A percentile compares a stretch with the other conserved stretches of the same genome.
These are phyloP conservation scores for Malus sylvestris DNA, from an alignment of 306 rosid genomes.

Conservation along the genomic window DNA sequence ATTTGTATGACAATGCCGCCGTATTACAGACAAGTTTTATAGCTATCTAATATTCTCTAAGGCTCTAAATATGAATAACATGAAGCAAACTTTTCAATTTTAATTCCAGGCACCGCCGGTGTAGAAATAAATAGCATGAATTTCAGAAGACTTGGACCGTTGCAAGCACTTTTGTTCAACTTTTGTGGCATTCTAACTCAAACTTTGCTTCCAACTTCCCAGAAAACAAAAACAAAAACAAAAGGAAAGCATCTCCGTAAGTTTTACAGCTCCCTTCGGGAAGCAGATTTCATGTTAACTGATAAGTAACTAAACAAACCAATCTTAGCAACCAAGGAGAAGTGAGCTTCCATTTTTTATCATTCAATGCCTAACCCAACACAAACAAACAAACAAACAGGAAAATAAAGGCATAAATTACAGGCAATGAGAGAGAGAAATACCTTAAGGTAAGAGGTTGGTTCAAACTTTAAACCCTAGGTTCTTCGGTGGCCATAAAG, in stretches of 20 bases:
- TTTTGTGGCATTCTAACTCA: background rate
- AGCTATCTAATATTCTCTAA: background rate
- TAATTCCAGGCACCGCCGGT: background rate
- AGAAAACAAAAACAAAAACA: background rate
- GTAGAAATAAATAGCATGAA: background rate
- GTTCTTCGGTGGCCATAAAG: conserved; percentile 21
- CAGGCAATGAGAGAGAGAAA: background rate
- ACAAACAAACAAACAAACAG: background rate
- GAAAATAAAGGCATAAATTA: background rate
- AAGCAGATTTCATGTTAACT: background rate
- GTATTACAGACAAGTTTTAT: background rate
- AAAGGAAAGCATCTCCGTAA: background rate
- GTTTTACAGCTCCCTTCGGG: background rate
- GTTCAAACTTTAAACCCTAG: conserved; percentile 15
- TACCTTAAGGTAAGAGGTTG: conserved; percentile 3
- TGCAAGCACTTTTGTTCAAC: background rate
- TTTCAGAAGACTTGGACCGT: background rate
- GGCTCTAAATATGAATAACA: background rate
- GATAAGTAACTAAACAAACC: background rate
- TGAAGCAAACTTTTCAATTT: background rate
- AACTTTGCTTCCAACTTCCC: background rate
- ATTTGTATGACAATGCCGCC: background rate
- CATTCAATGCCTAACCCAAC: background rate
- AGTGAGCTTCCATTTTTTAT: background rate
- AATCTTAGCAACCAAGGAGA: background rate